Base-by-base conservation (phyloP, 805 yeast species). In the Grigorovia yakushimaensis region DNA sequence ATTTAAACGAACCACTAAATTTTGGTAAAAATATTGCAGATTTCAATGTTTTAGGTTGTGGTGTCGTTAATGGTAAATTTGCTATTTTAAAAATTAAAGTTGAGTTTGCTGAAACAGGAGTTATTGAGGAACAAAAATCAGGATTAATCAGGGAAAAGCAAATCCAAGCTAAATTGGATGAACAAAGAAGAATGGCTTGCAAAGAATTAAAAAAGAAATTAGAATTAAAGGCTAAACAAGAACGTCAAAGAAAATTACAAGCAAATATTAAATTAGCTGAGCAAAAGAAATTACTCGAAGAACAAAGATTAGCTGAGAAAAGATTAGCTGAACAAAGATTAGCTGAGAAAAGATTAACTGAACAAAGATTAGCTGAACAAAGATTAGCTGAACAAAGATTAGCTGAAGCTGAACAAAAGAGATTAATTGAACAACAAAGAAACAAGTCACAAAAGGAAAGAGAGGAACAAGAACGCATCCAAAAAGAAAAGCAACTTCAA, bases 1-100 rank as follows among this genome's bases (percentile, higher is more conserved):
- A 46, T 5, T 42, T 60, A 4, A 41, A 50, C 13, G 56, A 56
- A 46, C 50, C 51, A 6, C 53, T 60, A 39, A 48, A 51, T 23
- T 53, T 60, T 23, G 57, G 52, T 41, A 39, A 47, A 10, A 47
- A 48, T 11, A 50, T 58, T 30, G 55, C 56, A 9, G 64, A 60
- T 41, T 52, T 63, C 19, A 48, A 50, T 15, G 51, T 63, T 18
- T 43, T 47, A 4, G 54, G 57, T 10, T 59, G 62, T 45, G 56
- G 51, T 39, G 49, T 60, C 7, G 52, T 55, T 46, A 54, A 55
- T 42, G 49, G 52, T 42, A 47, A 48, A 9, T 39, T 46, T 44
- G 60, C 56, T 10, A 50, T 56, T 3, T 49, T 59, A 38, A 52
- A 52, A 35, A 41, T 59, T 15, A 50, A 46, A 8, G 48, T 49